Evolutionary conservation across 805 yeast species (phyloP), one percentile per base, ranked within the genome.

Genomic region (Suhomyces prunicola): DNA sequence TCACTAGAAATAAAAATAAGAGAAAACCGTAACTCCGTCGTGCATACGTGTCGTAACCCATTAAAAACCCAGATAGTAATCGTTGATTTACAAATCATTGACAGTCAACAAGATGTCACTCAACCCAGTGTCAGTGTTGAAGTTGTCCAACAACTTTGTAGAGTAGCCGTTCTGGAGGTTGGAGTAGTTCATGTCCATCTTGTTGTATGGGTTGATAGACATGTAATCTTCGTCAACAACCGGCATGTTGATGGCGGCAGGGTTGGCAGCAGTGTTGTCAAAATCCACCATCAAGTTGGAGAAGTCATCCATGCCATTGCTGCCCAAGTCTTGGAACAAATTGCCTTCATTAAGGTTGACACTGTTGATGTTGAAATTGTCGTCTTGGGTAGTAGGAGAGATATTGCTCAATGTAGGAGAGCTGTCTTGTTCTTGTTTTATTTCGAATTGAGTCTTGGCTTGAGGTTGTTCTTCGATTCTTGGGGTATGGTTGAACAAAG

Each of bases 401-500:
- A 44, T 12, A 39, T 24, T 44, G 36, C 47, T 44, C 24, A 27
- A 12, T 13, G 17, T 17, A 8, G 47, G 47, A 13, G 47, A 44
- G 23, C 6, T 39, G 13, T 39, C 42, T 12, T 36, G 41, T 17
- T 39, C 42, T 19, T 39, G 42, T 12, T 39, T 39, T 8, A 39
- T 39, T 7, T 44, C 31, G 17, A 33, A 33, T 9, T 33, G 47
- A 4, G 33, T 27, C 47, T 27, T 44, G 3, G 46, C 46, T 13
- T 13, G 45, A 22, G 29, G 15, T 22, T 29, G 46, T 29, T 45
- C 46, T 22, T 29, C 50, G n/a, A 40, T 9, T 5, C 51, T 45
- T 45, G 51, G 55, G 15, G 35, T 9, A 31, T 51, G 54, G 12
- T 36, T 51, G 41, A 57, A 57, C n/a, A 57, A 47, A 4, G 59